Base-by-base conservation (phyloP, 169 alveolate species). In the Babesia sp. region DNA sequence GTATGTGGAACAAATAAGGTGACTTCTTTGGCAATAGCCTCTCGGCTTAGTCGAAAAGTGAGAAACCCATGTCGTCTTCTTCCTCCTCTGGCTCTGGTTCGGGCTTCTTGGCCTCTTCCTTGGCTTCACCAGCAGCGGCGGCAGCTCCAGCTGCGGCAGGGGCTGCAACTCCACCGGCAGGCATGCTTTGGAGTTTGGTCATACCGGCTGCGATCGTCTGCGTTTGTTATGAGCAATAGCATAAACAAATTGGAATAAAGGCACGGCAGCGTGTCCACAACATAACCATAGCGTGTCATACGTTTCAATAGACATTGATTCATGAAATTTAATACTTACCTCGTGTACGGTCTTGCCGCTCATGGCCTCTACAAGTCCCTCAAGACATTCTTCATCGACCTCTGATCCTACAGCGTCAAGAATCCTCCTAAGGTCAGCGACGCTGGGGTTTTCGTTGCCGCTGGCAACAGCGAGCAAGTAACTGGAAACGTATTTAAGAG, bases 31-130 rank as follows among this genome's bases (percentile, higher is more conserved):
- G 26, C 6, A 28, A 18, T 54, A 1, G 28, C 22, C 37, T 29
- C 4, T 14, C 12, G 28, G 51, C 63, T 84, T 70, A 88, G 86
- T 87, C 93, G 42, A 88, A 88, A 29, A 88, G 84, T 8, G 93
- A 88, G 86, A 88, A 88, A 55, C 93, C 93, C 88, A 88, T 81
- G 74, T 88, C 93, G 59, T 88, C 93, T 64, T 88, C 93, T 71
- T 88, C 93, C 58, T 86, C 92, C 39, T 86, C 92, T 28, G 85
- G 86, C 77, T 81, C 87, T 33, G 84, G 83, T 60, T 78, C 93
- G 53, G 83, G 76, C 83, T 86, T 84, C 64, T 84, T 84, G 51
- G 86, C 48, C 71, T 84, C 90, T 34, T 75, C 86, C 20, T 53
- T 71, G 41, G 73, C 85, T 3, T 69, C 84, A 71, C 79, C 84